Evolutionary conservation across 805 yeast species (phyloP).

Genomic region (Hanseniaspora mollemarum): DNA sequence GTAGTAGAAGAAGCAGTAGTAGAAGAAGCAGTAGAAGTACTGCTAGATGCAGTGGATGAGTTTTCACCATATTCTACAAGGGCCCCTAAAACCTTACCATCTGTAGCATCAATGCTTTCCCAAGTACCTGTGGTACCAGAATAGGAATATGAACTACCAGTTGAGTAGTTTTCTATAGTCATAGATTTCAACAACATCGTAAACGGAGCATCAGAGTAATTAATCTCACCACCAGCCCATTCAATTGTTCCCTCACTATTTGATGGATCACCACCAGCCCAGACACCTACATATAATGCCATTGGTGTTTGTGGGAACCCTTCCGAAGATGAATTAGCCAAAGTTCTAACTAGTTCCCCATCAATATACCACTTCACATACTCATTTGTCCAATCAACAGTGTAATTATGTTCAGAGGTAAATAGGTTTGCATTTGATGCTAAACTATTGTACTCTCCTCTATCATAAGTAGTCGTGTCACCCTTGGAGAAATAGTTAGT

Average conservation of each 20-base stretch:
- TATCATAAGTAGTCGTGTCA: slow-evolving; percentile 58
- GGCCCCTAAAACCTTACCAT: slow-evolving; percentile 56
- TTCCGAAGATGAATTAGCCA: slow-evolving; percentile 40
- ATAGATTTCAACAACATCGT: slow-evolving; percentile 51
- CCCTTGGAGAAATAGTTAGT: slow-evolving; percentile 77
- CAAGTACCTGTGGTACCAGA: slow-evolving; percentile 46
- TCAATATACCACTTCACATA: slow-evolving; percentile 60
- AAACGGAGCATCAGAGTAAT: slow-evolving; percentile 56
- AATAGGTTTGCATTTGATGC: slow-evolving; percentile 43
- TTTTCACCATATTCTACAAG: slow-evolving; percentile 33
- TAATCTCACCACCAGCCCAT: slow-evolving; percentile 74
- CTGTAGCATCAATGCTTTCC: slow-evolving; percentile 46
- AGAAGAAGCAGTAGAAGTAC: slow-evolving; percentile 16
- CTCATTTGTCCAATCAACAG: slow-evolving; percentile 72
- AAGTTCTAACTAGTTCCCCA: slow-evolving; percentile 55
- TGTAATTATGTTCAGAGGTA: slow-evolving; percentile 56
- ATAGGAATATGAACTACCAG: slow-evolving; percentile 49
- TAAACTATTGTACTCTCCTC: slow-evolving; percentile 55
- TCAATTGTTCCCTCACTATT: slow-evolving; percentile 58
- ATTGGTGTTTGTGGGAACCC: slow-evolving; percentile 93
- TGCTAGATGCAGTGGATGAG: slow-evolving; percentile 30
- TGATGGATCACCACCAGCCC: slow-evolving; percentile 73
- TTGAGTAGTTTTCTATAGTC: slow-evolving; percentile 56
- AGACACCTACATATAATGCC: slow-evolving; percentile 53
- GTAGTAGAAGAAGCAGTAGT: slow-evolving; percentile 18